phyloP scores from a whole-genome alignment of 2,329 filamentous ascomycete species.

The Fusarium guadeloupense region DNA sequence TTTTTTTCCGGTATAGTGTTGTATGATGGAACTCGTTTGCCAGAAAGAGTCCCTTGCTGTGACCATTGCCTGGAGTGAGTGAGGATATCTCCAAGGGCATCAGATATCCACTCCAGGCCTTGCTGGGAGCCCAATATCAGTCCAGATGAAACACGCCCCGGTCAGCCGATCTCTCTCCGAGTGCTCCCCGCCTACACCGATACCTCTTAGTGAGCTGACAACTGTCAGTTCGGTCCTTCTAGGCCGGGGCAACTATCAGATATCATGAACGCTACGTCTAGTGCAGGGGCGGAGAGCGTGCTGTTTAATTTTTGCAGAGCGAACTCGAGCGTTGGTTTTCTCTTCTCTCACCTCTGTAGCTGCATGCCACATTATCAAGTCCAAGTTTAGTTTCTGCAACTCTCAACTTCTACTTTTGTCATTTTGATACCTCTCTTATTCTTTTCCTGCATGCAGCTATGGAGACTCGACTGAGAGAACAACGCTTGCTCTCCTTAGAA shows the following conservation, averaged over 20 bases:
- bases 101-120: background rate
- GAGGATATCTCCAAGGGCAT: background rate
- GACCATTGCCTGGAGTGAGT: too few species aligned
- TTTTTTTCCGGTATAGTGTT: too few species aligned
- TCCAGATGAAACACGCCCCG: constrained; percentile 1
- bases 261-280: background rate
- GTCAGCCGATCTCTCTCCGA: background rate
- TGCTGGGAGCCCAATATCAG: background rate
- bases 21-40: background rate
- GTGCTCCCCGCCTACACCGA: background rate
- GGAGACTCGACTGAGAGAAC: background rate
- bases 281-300: too few species aligned
- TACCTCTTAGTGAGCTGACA: background rate
- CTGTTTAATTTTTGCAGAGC: too few species aligned
- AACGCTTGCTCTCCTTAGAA: constrained; percentile 7
- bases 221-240: background rate
- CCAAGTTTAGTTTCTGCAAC: background rate
- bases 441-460: background rate
- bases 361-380: background rate
- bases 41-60: background rate
- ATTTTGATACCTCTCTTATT: background rate
- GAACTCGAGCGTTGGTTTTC: too few species aligned
- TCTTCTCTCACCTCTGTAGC: background rate
- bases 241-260: background rate
- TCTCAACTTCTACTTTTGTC: too few species aligned